These are phyloP conservation scores for Schizosaccharomyces versatilis DNA, from an alignment of 1,139 yeast genomes.

Conservation along the genomic window DNA sequence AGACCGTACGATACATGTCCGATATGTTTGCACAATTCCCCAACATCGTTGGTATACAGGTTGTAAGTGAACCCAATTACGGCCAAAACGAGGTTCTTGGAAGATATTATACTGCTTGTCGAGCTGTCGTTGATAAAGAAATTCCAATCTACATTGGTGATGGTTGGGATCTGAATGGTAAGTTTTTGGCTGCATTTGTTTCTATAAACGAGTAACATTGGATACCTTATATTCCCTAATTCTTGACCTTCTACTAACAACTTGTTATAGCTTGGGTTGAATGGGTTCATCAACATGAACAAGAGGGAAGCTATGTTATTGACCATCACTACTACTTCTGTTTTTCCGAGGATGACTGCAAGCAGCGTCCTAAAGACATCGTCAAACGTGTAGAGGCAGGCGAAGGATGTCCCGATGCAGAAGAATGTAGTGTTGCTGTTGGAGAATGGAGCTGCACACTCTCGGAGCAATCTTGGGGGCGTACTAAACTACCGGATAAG, in stretches of 20 bases:
- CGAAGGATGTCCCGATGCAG: constrained; percentile 16
- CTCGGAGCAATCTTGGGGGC: constrained; percentile 52
- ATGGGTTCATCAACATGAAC: constrained; percentile 25
- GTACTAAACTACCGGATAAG: constrained; percentile 24
- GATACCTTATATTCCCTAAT: too few relatives aligned
- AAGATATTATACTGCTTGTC: constrained; percentile 47
- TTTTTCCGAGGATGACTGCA: constrained; percentile 52
- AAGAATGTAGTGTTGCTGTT: constrained; percentile 41
- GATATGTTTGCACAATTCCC: constrained; percentile 33
- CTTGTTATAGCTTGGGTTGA: constrained; percentile 36
- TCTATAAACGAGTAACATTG: not conserved
- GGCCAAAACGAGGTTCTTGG: constrained; percentile 25
- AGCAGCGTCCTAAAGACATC: constrained; percentile 41
- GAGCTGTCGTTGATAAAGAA: constrained; percentile 33
- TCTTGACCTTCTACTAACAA: not conserved
- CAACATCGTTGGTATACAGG: constrained; percentile 60
- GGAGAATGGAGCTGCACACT: constrained; percentile 86
- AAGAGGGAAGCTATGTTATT: constrained; percentile 21
- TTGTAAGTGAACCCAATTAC: constrained; percentile 66
- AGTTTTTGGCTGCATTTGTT: not conserved
- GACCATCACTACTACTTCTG: constrained; percentile 80
- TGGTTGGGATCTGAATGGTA: constrained; percentile 62
- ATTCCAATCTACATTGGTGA: constrained; percentile 74
- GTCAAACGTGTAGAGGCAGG: constrained; percentile 27
- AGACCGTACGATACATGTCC: constrained; percentile 39